A percentile compares a stretch with the other conserved stretches of the same genome.
Evolutionary conservation across 148 eudicot species (phyloP).

Genomic region (Beta vulgaris): DNA sequence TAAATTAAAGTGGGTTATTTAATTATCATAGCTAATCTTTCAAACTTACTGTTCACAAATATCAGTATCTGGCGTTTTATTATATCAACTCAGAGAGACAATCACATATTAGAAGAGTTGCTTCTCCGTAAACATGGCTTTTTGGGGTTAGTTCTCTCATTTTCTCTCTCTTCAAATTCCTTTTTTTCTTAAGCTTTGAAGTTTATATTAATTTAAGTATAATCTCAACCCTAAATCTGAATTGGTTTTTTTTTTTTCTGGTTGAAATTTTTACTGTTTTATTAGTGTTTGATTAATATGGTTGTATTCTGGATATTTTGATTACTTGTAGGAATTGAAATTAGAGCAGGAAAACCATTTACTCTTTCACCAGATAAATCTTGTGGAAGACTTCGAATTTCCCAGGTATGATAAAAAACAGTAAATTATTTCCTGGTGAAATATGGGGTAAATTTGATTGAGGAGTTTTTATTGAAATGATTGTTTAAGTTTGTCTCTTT

Average conservation of each 20-base stretch:
- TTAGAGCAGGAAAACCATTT: constrained; percentile 68
- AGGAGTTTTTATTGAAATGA: too few relatives aligned
- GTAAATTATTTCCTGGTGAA: too few relatives aligned
- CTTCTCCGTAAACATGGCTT: constrained; percentile 28
- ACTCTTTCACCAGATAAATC: constrained; percentile 37
- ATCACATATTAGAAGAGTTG: neutral
- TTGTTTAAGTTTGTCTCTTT: neutral
- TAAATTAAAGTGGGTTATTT: neutral
- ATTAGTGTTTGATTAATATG: neutral
- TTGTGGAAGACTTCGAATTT: constrained; percentile 58
- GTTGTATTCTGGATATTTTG: neutral
- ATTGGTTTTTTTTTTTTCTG: too few relatives aligned
- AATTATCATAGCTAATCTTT: too few relatives aligned
- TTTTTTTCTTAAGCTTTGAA: neutral
- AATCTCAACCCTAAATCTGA: neutral
- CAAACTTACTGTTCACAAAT: too few relatives aligned
- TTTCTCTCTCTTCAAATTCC: neutral
- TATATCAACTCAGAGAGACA: neutral
- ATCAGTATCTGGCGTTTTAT: too few relatives aligned
- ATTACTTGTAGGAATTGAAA: constrained; percentile 53
- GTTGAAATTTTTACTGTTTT: neutral
- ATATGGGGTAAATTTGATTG: too few relatives aligned
- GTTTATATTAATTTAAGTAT: neutral
- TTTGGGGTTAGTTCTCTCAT: constrained; percentile 32
- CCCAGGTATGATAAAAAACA: too few relatives aligned